Base-by-base conservation (phyloP, 2,329 filamentous ascomycete species). In the Zymoseptoria pseudotritici region DNA sequence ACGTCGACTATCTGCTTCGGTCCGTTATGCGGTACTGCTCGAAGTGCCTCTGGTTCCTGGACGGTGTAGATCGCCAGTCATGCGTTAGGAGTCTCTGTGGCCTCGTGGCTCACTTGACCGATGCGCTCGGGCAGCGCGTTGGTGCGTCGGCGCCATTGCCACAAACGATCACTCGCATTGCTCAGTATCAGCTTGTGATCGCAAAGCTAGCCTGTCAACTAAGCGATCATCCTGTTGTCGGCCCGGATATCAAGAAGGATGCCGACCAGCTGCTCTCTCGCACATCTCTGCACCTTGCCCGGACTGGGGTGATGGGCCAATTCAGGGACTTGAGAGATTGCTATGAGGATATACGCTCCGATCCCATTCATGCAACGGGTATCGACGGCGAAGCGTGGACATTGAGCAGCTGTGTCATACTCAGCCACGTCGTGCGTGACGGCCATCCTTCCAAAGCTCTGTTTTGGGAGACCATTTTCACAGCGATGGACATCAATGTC, bases 51-150 rank as follows among this genome's bases (percentile, higher is more conserved):
- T 75, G 75, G 50, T 85, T 85, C 63, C 72, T 78, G 29, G 83
- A 86, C 66, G 73, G 79, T 0, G 72, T 84, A 19, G 83, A 85
- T 67, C 78, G 83, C 19, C 70, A 66, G 24, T 69, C 72, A 4
- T 84, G 80, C 63, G 71, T 79, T 3, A 65, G 70, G 19, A 76
- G 75, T 58, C 69, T 80, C 53, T 71, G 71, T 17, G 71, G 72
- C n/a, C 61, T 81, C 13, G 70, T 76, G 36, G 72, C 78, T 51
- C 68, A 72, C 3, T 50, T 77, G 4, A 62, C 69, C 2, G 67
- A 69, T 9, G 54, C 51, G 2, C n/a, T 58, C 24, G 54, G 29
- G 3, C 60, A 62, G 20, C 36, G 29, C 24, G 53, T 55, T 4
- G 49, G 22, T 24, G 17, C 20, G 21, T 55, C 13, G 22, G 20